A percentile compares a stretch with the other conserved stretches of the same genome.
phyloP scores from a whole-genome alignment of 306 rosid genomes.

The Cicer pinnatifidum region DNA sequence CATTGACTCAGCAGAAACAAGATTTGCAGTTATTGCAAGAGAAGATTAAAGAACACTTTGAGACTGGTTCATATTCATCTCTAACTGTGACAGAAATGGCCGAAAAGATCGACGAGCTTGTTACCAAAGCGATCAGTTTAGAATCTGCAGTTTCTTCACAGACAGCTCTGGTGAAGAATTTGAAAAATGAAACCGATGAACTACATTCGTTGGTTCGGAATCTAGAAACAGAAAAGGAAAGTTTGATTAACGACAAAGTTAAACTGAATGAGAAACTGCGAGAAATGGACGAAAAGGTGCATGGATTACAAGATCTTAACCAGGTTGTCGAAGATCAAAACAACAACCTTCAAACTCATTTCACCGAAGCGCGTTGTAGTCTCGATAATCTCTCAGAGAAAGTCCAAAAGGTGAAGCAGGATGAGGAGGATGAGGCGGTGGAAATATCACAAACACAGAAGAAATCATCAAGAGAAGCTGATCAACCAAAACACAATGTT shows the following conservation, averaged over 20 bases:
- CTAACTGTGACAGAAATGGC: slow-evolving; percentile 79
- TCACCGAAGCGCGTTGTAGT: slow-evolving; percentile 63
- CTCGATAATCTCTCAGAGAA: slow-evolving; percentile 67
- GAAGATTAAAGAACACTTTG: slow-evolving; percentile 66
- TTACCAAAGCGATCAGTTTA: slow-evolving; percentile 72
- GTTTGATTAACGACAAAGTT: slow-evolving; percentile 54
- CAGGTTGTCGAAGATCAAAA: slow-evolving; percentile 59
- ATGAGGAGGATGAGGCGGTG: slow-evolving; percentile 47
- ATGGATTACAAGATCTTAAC: slow-evolving; percentile 60
- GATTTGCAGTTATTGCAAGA: slow-evolving; percentile 56
- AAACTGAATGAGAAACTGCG: slow-evolving; percentile 56
- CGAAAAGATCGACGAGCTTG: slow-evolving; percentile 87
- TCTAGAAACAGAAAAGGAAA: slow-evolving; percentile 69
- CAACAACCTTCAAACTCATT: slow-evolving; percentile 62
- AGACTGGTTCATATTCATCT: slow-evolving; percentile 48
- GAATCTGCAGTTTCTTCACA: slow-evolving; percentile 82
- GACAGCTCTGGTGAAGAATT: slow-evolving; percentile 65
- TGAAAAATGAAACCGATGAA: slow-evolving; percentile 71
- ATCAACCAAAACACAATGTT: slow-evolving; percentile 31
- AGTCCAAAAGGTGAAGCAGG: slow-evolving; percentile 54
- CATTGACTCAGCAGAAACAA: slow-evolving; percentile 49
- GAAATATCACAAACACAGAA: slow-evolving; percentile 32
- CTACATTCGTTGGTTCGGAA: slow-evolving; percentile 62
- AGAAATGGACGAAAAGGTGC: slow-evolving; percentile 70
- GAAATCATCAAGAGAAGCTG: slow-evolving; percentile 41